Conservation (phyloP, 169 alveolate genomes). For the Nephromyces sp. region DNA sequence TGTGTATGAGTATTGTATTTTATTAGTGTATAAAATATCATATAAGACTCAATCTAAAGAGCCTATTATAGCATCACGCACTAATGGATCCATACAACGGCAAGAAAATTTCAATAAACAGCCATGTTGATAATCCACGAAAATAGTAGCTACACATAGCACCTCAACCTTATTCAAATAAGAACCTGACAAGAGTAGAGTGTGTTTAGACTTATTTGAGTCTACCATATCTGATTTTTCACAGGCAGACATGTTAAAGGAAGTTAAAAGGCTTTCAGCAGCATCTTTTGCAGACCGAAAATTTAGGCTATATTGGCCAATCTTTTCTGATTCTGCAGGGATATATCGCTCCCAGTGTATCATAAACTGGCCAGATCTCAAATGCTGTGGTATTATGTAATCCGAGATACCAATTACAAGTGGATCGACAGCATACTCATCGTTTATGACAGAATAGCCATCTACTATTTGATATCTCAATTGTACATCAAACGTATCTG, state of each 20-base stretch:
- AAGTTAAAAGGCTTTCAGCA: neutral
- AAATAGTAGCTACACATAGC: conserved; percentile 4
- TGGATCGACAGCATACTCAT: conserved; percentile 31
- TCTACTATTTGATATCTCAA: conserved; percentile 3
- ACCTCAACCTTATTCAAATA: neutral
- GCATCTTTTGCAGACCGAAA: conserved; percentile 19
- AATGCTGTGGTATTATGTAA: conserved; percentile 7
- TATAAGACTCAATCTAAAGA: conserved; percentile 9
- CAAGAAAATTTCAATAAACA: conserved; percentile 10
- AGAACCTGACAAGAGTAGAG: conserved; percentile 20
- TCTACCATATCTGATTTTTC: conserved; percentile 17
- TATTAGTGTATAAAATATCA: too few relatives aligned
- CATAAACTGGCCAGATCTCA: conserved; percentile 25
- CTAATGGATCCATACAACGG: neutral
- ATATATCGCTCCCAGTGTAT: conserved; percentile 10
- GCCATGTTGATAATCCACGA: conserved; percentile 16
- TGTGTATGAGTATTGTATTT: too few relatives aligned
- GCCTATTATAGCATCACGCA: conserved; percentile 7
- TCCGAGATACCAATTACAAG: conserved; percentile 1
- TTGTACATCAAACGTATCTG: neutral
- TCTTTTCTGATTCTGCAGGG: conserved; percentile 18
- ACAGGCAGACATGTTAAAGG: conserved; percentile 28
- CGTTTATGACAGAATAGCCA: conserved; percentile 33
- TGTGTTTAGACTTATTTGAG: conserved; percentile 9
- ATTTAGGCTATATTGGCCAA: conserved; percentile 8